Percentiles rank a stretch among this genome's conserved stretches.
phyloP scores from a whole-genome alignment of 495 filamentous ascomycete species.

The Annulohypoxylon nitens region DNA sequence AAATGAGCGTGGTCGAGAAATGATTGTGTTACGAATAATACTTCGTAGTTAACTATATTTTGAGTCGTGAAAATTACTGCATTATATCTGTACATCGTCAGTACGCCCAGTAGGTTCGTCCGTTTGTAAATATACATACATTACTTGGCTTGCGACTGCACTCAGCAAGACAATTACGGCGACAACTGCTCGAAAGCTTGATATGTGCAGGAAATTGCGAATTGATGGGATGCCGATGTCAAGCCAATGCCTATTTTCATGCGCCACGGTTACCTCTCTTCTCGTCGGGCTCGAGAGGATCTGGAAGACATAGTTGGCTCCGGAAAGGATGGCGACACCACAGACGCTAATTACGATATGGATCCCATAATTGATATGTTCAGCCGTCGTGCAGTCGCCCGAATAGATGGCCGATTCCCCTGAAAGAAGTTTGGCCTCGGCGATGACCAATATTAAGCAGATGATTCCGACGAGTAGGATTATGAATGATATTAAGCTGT shows the following conservation, averaged over 20 bases:
- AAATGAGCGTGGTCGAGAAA: slow-evolving; percentile 56
- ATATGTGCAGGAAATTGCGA: slow-evolving; percentile 61
- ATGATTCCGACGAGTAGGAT: slow-evolving; percentile 57
- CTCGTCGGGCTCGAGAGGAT: slow-evolving; percentile 66
- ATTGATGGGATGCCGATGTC: slow-evolving; percentile 67
- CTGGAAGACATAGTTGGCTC: slow-evolving; percentile 65
- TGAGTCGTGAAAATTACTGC: slow-evolving; percentile 58
- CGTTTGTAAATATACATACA: slow-evolving; percentile 49
- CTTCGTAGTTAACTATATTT: slow-evolving; percentile 51
- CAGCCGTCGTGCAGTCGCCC: slow-evolving; percentile 53
- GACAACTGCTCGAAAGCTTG: slow-evolving; percentile 52
- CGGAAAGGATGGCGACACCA: slow-evolving; percentile 54
- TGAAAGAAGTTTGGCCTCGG: slow-evolving; percentile 45
- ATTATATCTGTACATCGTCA: slow-evolving; percentile 59
- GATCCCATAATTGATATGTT: slow-evolving; percentile 52
- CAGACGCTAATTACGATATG: slow-evolving; percentile 56
- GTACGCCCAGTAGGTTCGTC: neutral
- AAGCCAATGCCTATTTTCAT: slow-evolving; percentile 61
- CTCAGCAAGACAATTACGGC: slow-evolving; percentile 54
- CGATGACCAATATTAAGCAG: slow-evolving; percentile 55
- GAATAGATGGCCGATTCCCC: slow-evolving; percentile 53
- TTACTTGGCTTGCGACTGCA: slow-evolving; percentile 58
- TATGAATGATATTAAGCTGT: slow-evolving; percentile 53
- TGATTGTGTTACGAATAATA: slow-evolving; percentile 55
- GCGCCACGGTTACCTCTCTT: slow-evolving; percentile 63